Evolutionary conservation across 2,329 filamentous ascomycete species (phyloP), one percentile per base, ranked within the genome.

Genomic region (Fusarium agapanthi): DNA sequence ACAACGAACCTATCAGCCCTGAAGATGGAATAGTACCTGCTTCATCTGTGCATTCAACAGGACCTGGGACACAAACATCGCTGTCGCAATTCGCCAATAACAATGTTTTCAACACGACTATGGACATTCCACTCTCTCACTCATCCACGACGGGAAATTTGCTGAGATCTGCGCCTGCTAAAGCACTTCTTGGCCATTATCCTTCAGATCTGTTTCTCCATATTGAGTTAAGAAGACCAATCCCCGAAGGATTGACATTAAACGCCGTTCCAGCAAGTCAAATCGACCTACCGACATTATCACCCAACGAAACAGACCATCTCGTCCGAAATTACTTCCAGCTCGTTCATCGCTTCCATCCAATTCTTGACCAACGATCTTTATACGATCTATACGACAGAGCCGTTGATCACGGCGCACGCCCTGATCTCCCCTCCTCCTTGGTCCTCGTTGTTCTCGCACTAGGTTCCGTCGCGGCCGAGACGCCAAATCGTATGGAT

Each of bases 51-150:
- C 72, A 69, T 8, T 65, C 72, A 15, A 63, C 67, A 8, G 55
- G 69, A 1, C 69, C 72, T 1, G 69, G 63, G 8, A 65, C 62
- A 0, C 71, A 71, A 24, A 59, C 66, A 3, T 73, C 70, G 0
- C 15, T 73, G 0, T 62, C 69, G 0, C 72, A 75, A 15, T 73
- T 75, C 20, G 73, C 72, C 3, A 75, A 75, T 13, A 71, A 64
- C 7, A 75, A 73, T 59, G 72, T 71, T 2, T 70, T 75, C 32
- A 75, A 75, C 40, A 75, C 72, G 5, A 75, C 72, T 0, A 75
- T 75, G 72, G 72, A 73, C 16, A 75, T 75, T 10, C 72, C 72
- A 0, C 26, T 75, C 1, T 75, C 69, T 9, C 72, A 75, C 15
- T 75, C 72, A 1, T 73, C 72, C 1, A 75, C 72, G 0, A 65